phyloP scores from a whole-genome alignment of 2,329 filamentous ascomycete species.

The Camillea tinctor region DNA sequence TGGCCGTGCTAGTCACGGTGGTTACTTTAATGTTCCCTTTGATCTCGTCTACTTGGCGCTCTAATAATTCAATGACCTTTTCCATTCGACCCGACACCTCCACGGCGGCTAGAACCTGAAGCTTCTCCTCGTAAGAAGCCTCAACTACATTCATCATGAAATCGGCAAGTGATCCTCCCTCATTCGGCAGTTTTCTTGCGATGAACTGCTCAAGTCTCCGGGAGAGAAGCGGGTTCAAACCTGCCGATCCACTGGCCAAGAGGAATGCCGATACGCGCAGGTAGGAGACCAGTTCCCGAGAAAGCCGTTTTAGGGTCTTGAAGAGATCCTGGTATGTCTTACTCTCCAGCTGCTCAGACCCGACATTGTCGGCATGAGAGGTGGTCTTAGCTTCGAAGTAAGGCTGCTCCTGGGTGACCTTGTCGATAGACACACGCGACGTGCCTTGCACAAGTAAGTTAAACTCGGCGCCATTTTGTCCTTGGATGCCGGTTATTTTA shows the following conservation, averaged over 20 bases:
- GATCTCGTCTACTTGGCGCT: conserved; percentile 77
- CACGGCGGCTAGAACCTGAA: conserved; percentile 79
- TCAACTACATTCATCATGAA: conserved; percentile 96
- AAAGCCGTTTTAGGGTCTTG: conserved; percentile 76
- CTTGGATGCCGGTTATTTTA: conserved; percentile 76
- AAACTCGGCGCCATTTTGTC: conserved; percentile 72
- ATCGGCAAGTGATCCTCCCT: conserved; percentile 85
- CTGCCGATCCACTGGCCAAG: conserved; percentile 60
- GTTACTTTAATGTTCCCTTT: conserved; percentile 88
- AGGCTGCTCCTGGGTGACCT: conserved; percentile 72
- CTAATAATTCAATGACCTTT: conserved; percentile 79
- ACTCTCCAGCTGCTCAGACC: conserved; percentile 23
- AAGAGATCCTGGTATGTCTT: conserved; percentile 61
- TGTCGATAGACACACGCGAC: conserved; percentile 72
- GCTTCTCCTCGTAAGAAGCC: conserved; percentile 84
- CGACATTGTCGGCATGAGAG: conserved; percentile 24
- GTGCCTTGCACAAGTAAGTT: conserved; percentile 84
- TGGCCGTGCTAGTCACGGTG: conserved; percentile 65
- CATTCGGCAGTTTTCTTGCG: conserved; percentile 72
- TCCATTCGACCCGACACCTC: conserved; percentile 76
- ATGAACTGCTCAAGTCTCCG: conserved; percentile 87
- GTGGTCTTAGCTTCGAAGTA: conserved; percentile 83
- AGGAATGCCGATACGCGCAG: conserved; percentile 84
- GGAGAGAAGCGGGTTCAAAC: conserved; percentile 79
- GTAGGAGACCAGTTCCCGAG: conserved; percentile 81